phyloP scores from a whole-genome alignment of 1,284 basidiomycete species.

The Moniliophthora roreri region DNA sequence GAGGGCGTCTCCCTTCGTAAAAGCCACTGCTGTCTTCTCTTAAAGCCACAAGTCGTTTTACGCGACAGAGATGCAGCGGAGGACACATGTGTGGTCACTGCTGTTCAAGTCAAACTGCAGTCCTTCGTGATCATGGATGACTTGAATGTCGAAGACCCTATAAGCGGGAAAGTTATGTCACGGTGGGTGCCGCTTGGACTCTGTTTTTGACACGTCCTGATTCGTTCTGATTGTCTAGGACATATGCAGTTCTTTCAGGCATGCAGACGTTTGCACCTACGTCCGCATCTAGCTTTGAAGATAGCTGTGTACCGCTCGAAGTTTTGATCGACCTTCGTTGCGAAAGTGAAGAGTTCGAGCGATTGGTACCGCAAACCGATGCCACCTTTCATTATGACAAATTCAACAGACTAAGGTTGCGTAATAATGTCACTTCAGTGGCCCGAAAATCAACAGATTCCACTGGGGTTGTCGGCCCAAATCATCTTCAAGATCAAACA shows the following conservation, averaged over 20 bases:
- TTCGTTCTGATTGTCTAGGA: too few species aligned
- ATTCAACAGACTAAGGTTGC: slow-evolving; percentile 88
- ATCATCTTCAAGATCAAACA: slow-evolving; percentile 81
- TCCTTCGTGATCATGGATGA: slow-evolving; percentile 84
- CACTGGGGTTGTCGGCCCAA: slow-evolving; percentile 34
- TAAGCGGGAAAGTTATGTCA: slow-evolving; percentile 85
- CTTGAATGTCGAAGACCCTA: slow-evolving; percentile 77
- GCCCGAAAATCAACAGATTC: slow-evolving; percentile 30
- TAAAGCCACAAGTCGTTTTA: slow-evolving; percentile 92
- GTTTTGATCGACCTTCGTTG: slow-evolving; percentile 84
- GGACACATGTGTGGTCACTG: slow-evolving; percentile 77
- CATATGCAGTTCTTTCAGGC: slow-evolving; percentile 73
- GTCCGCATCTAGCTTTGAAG: slow-evolving; percentile 34
- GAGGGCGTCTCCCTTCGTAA: slow-evolving; percentile 67
- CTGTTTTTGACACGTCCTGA: too few species aligned
- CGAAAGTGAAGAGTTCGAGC: slow-evolving; percentile 83
- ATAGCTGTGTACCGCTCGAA: slow-evolving; percentile 79
- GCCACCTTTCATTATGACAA: slow-evolving; percentile 90
- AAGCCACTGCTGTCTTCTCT: slow-evolving; percentile 79
- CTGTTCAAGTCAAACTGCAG: slow-evolving; percentile 82
- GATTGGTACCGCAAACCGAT: slow-evolving; percentile 88
- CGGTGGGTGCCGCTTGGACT: too few species aligned
- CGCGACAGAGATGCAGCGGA: slow-evolving; percentile 61
- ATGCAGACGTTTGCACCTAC: slow-evolving; percentile 89
- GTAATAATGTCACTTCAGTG: slow-evolving; percentile 64